Evolutionary conservation across 306 rosid genomes (phyloP), one percentile per base, ranked within the genome.

Genomic region (Prunus mongolica): DNA sequence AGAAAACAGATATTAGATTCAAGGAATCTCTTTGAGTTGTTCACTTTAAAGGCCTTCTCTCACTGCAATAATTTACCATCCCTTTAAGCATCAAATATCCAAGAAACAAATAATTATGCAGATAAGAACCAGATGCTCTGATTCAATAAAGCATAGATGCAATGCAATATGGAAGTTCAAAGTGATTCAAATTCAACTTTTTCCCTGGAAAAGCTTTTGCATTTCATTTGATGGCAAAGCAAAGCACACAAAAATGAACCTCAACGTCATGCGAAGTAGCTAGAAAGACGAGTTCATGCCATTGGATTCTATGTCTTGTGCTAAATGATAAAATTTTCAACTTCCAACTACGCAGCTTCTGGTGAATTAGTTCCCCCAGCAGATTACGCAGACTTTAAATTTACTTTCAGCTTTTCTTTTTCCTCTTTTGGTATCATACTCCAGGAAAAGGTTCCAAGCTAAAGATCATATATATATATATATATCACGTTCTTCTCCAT

Each of bases 301-400:
- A 58, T 18, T 45, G 15, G 68, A 73, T 44, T 73, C 68, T 44
- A 73, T 34, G 41, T 15, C 19, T 58, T 44, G 22, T 22, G 5
- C 45, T 58, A 24, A 38, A 73, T 46, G 69, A 73, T 45, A 27
- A 45, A 27, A 46, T 60, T 73, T 62, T 61, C 77, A 45, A 60
- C 57, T 73, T 3, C 69, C 69, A 60, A 58, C 16, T 47, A 38
- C 44, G 44, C 83, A 88, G 72, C 56, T 82, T 84, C 82, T 72
- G 75, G 76, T 83, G 87, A 86, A 77, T 84, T 77, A 82, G 90
- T 77, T 84, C 83, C 88, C 84, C 82, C 65, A 52, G 79, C 89
- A 81, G 72, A 75, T 72, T 76, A 72, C 84, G 79, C 75, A 76
- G 57, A 66, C 80, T 12, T 76, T 25, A 20, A 41, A 10, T 52